Percentiles rank a stretch among this genome's conserved stretches.
These are phyloP conservation scores for Suillus subluteus DNA, from an alignment of 768 basidiomycete genomes.

Conservation along the genomic window DNA sequence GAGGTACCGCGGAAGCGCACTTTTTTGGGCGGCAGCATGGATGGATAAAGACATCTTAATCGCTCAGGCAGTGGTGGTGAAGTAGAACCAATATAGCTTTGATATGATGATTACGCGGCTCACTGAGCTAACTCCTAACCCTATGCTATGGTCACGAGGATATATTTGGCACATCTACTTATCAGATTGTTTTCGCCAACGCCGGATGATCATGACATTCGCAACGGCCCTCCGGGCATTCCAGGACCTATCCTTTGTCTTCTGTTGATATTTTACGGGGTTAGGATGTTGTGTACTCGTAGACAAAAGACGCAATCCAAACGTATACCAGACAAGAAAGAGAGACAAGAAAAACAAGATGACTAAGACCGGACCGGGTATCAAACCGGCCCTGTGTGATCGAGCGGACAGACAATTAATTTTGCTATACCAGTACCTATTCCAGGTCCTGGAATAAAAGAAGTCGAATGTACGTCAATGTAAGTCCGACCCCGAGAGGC, in stretches of 20 bases:
- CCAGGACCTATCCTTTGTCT: too few relatives aligned
- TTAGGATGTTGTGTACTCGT: too few relatives aligned
- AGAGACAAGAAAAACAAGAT: too few relatives aligned
- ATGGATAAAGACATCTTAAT: constrained; percentile 51
- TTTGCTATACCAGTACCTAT: too few relatives aligned
- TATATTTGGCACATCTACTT: background rate
- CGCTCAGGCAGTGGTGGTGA: constrained; percentile 6
- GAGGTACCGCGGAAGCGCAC: constrained; percentile 37
- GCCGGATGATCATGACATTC: background rate
- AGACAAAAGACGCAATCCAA: too few relatives aligned
- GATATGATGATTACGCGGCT: constrained; percentile 19
- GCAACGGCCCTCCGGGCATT: too few relatives aligned
- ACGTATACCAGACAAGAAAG: too few relatives aligned
- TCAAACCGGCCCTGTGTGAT: too few relatives aligned
- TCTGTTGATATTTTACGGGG: too few relatives aligned
- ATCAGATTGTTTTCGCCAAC: background rate
- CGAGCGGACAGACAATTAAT: too few relatives aligned
- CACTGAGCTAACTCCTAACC: constrained; percentile 27
- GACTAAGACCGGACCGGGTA: too few relatives aligned
- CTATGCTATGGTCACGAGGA: constrained; percentile 19
- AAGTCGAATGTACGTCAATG: background rate
- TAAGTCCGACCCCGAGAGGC: background rate
- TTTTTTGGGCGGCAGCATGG: constrained; percentile 72
- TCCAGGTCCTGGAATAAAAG: too few relatives aligned
- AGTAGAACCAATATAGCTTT: background rate